Conservation (phyloP, 2,329 filamentous ascomycete genomes). For the Pseudogymnoascus sp. region DNA sequence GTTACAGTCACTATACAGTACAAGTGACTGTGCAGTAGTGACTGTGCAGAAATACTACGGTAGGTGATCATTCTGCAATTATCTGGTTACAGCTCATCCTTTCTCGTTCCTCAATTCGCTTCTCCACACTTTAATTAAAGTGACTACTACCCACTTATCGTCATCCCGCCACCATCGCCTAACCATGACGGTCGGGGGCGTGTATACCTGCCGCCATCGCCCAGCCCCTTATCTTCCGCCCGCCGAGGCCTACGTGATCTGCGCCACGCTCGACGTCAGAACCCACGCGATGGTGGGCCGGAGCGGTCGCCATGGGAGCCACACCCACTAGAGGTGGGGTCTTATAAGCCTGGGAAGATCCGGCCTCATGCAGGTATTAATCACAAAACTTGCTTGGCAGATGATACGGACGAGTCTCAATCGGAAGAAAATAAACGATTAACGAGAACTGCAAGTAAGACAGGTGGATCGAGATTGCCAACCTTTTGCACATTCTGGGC, state of each 20-base stretch:
- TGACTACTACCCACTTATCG: slow-evolving; percentile 2
- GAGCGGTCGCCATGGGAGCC: not conserved
- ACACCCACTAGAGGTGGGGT: not conserved
- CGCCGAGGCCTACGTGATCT: not conserved
- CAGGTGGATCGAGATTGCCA: not conserved
- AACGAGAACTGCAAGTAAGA: not conserved
- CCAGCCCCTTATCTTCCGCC: not conserved
- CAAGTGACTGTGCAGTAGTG: no score
- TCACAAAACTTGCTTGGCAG: not conserved
- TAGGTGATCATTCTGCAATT: not conserved
- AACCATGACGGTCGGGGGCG: not conserved
- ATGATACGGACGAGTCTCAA: not conserved
- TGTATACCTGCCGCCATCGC: not conserved
- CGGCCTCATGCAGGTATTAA: not conserved
- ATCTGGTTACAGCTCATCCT: not conserved
- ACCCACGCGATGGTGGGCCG: not conserved
- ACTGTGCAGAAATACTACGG: not conserved
- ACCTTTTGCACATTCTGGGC: not conserved
- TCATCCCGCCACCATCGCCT: not conserved
- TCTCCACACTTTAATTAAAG: slow-evolving; percentile 1
- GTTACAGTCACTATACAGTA: not conserved
- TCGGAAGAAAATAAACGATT: not conserved
- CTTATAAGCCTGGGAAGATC: not conserved
- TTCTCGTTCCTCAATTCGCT: not conserved
- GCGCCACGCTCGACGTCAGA: slow-evolving; percentile 3